A percentile compares a stretch with the other conserved stretches of the same genome.
These are phyloP conservation scores for Mycena haematopus DNA, from an alignment of 768 basidiomycete species.

Conservation along the genomic window DNA sequence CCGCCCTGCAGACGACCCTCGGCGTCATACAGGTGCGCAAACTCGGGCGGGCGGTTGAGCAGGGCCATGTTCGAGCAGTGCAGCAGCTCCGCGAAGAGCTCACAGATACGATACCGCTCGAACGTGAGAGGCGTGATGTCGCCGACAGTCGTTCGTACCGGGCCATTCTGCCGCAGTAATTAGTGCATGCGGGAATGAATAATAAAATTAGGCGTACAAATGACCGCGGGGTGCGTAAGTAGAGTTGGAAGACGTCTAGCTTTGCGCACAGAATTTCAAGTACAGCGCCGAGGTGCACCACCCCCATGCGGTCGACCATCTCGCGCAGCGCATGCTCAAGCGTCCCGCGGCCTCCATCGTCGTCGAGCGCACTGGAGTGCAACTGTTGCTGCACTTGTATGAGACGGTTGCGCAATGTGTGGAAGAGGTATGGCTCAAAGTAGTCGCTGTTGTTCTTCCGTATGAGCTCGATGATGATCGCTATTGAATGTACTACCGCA, in stretches of 20 bases:
- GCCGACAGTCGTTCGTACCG: slow-evolving; percentile 77
- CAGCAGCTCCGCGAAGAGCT: slow-evolving; percentile 94
- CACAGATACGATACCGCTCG: slow-evolving; percentile 95
- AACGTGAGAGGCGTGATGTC: slow-evolving; percentile 82
- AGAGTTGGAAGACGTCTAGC: slow-evolving; percentile 71
- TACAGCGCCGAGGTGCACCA: slow-evolving; percentile 89
- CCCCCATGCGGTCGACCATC: slow-evolving; percentile 84
- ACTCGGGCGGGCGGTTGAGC: slow-evolving; percentile 79
- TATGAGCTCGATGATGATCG: slow-evolving; percentile 91
- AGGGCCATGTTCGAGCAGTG: slow-evolving; percentile 99
- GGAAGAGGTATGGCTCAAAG: slow-evolving; percentile 97
- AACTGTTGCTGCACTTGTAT: slow-evolving; percentile 85
- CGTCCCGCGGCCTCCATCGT: slow-evolving; percentile 66
- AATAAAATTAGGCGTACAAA: slow-evolving; percentile 56
- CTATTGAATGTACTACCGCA: slow-evolving; percentile 85
- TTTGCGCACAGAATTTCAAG: slow-evolving; percentile 75
- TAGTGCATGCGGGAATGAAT: slow-evolving; percentile 3
- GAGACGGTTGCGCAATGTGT: slow-evolving; percentile 88
- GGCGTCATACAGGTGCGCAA: slow-evolving; percentile 74
- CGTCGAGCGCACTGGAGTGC: slow-evolving; percentile 41
- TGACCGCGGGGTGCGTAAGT: slow-evolving; percentile 76
- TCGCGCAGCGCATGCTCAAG: slow-evolving; percentile 78
- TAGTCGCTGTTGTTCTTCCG: slow-evolving; percentile 98
- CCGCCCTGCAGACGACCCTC: slow-evolving; percentile 91
- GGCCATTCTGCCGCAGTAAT: slow-evolving; percentile 58